These are phyloP conservation scores for Trypanosoma conorhini DNA, from an alignment of 208 protist genomes.

Conservation along the genomic window DNA sequence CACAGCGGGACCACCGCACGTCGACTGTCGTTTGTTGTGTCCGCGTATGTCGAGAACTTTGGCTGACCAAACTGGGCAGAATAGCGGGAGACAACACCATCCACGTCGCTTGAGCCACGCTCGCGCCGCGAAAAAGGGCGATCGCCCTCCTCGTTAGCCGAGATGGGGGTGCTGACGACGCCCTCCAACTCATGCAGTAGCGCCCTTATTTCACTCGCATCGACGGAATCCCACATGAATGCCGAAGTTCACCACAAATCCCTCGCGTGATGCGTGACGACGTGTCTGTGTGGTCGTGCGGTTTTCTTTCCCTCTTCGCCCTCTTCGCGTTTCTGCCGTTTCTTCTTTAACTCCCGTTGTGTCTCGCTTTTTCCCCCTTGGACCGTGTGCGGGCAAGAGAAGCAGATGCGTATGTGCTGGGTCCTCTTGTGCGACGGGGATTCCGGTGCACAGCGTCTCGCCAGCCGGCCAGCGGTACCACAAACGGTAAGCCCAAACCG, in stretches of 20 bases:
- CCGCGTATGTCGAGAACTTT: conserved; percentile 54
- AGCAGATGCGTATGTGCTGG: neutral
- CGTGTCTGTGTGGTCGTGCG: neutral
- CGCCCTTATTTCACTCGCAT: conserved; percentile 47
- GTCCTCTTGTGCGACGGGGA: neutral
- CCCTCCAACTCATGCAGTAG: conserved; percentile 67
- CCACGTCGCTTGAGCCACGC: conserved; percentile 12
- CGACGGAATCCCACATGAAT: conserved; percentile 14
- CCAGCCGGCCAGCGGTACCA: neutral
- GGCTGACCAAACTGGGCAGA: neutral
- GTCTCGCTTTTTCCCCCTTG: neutral
- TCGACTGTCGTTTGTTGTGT: conserved; percentile 11
- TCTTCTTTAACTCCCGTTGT: neutral
- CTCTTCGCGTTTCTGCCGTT: neutral
- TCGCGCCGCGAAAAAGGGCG: neutral
- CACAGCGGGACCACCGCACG: conserved; percentile 27
- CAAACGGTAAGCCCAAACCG: neutral
- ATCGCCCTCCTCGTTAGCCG: neutral
- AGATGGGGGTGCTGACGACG: conserved; percentile 22
- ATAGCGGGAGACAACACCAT: conserved; percentile 2
- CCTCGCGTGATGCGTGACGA: neutral
- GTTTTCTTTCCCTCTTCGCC: neutral
- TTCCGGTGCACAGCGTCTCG: neutral
- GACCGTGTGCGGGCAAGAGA: neutral
- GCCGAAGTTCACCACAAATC: neutral